A percentile compares a stretch with the other conserved stretches of the same genome.
phyloP scores from a whole-genome alignment of 169 alveolate genomes.

The Plasmodium malariae region DNA sequence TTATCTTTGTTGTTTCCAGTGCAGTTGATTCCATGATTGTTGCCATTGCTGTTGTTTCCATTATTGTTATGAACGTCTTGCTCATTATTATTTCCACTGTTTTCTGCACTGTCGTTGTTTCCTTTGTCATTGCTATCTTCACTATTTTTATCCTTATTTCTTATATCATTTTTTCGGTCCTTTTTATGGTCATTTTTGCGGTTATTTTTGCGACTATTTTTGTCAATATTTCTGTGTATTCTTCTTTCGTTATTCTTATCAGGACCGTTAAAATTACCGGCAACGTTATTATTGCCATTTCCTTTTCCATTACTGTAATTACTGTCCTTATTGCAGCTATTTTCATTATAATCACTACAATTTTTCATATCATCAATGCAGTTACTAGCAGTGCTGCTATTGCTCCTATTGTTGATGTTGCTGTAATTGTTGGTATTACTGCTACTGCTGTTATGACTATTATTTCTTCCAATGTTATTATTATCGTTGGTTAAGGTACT shows the following conservation, averaged over 20 bases:
- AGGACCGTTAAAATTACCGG: background rate
- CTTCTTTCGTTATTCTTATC: background rate
- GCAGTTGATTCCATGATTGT: background rate
- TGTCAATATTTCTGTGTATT: background rate
- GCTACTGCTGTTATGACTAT: background rate
- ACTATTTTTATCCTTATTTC: background rate
- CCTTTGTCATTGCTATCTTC: background rate
- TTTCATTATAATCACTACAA: background rate
- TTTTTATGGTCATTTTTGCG: background rate
- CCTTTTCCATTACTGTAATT: background rate
- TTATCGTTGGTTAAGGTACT: background rate
- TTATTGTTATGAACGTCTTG: background rate
- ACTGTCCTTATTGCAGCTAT: background rate
- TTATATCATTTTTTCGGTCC: background rate
- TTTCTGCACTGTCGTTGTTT: background rate
- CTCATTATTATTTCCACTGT: background rate
- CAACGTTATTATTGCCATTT: background rate
- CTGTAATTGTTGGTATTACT: background rate
- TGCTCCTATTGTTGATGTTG: background rate
- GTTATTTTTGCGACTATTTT: background rate
- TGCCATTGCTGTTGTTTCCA: slow-evolving; percentile 3
- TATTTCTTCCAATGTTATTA: background rate
- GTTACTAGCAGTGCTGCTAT: background rate
- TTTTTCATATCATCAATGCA: background rate
- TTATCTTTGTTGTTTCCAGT: background rate